Conservation (phyloP, 1,284 basidiomycete genomes). For the Apiotrichum veenhuisii region DNA sequence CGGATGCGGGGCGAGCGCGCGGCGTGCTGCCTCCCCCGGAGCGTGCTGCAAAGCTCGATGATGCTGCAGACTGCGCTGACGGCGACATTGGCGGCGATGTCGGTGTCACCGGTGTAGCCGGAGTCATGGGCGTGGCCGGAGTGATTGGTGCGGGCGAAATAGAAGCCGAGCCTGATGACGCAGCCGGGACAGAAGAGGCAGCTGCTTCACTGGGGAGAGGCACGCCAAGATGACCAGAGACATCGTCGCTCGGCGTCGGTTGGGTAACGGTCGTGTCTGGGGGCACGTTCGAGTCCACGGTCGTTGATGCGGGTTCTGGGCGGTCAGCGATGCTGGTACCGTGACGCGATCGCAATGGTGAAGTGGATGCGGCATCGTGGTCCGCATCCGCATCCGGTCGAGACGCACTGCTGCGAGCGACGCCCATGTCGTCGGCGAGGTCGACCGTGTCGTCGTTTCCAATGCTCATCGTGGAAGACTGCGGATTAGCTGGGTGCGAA, state of each 20-base stretch:
- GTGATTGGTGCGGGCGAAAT: too few relatives aligned
- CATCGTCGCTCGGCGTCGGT: not conserved
- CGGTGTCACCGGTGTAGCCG: too few relatives aligned
- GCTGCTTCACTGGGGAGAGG: too few relatives aligned
- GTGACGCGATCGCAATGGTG: not conserved
- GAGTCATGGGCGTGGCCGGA: too few relatives aligned
- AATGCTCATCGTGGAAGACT: slow-evolving; percentile 1
- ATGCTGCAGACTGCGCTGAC: not conserved
- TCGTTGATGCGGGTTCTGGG: not conserved
- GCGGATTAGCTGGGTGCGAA: not conserved
- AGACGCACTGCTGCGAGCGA: slow-evolving; percentile 1
- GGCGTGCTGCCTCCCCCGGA: not conserved
- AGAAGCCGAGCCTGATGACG: too few relatives aligned
- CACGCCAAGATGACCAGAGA: not conserved
- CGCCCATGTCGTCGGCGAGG: not conserved
- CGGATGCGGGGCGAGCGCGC: slow-evolving; percentile 1
- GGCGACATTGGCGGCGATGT: not conserved
- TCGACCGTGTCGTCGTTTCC: not conserved
- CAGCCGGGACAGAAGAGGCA: too few relatives aligned
- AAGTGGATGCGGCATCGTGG: not conserved
- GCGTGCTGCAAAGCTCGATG: not conserved
- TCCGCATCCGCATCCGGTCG: not conserved
- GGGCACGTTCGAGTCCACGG: not conserved
- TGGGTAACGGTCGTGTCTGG: not conserved
- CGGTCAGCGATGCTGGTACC: not conserved